phyloP scores from a whole-genome alignment of 2,329 filamentous ascomycete species.

The Penicillium sp. region DNA sequence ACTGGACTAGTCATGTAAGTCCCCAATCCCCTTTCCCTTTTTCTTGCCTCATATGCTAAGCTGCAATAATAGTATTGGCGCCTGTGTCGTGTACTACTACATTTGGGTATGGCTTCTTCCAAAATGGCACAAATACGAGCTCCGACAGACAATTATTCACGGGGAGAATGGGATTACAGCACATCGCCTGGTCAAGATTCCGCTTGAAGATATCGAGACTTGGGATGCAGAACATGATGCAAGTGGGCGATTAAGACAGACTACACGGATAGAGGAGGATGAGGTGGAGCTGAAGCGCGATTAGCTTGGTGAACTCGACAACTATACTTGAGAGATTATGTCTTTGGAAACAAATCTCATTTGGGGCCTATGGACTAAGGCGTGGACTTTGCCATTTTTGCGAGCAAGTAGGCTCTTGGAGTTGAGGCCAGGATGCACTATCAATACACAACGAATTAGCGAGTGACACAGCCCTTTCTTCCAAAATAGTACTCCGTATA shows the following conservation, averaged over 20 bases:
- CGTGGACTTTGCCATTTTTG: no score
- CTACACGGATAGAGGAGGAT: background rate
- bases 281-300: background rate
- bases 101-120: constrained; percentile 61
- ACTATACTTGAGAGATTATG: background rate
- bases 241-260: constrained; percentile 20
- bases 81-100: constrained; percentile 60
- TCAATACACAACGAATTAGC: no score
- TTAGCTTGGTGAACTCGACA: background rate
- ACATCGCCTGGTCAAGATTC: constrained; percentile 58
- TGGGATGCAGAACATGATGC: constrained; percentile 64
- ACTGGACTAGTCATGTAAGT: constrained; percentile 66
- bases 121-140: constrained; percentile 52
- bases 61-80: constrained; percentile 44
- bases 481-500: no score
- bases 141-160: constrained; percentile 57
- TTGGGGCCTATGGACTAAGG: no score
- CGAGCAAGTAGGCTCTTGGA: no score
- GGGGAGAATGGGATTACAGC: constrained; percentile 52
- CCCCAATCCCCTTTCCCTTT: background rate
- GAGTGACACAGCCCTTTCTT: no score
- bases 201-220: constrained; percentile 48
- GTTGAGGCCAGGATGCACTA: no score
- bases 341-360: no score
- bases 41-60: background rate